Base-by-base conservation (phyloP, 148 eudicot species). In the Camellia sinensis region DNA sequence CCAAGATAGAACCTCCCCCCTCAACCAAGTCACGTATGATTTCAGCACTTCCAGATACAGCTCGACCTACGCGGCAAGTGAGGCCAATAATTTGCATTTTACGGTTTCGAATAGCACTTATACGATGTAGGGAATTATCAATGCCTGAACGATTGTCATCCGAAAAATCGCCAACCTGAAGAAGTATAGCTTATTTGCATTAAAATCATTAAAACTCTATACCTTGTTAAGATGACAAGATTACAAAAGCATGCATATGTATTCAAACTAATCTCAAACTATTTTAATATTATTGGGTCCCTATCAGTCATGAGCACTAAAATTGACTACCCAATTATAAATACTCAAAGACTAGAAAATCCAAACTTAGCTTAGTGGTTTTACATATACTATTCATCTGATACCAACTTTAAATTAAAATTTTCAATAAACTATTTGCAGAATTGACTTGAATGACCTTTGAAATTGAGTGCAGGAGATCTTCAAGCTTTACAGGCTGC, bases 91-190 rank as follows among this genome's bases (percentile, higher is more conserved):
- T 86, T 82, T 96, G 95, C 92, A 87, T 69, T 88, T 96, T 96
- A 77, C 99, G 94, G 80, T 93, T 96, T 66, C 99, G 88, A 78
- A 96, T 96, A 80, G 99, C 99, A 85, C 99, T 96, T 84, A 96
- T 93, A 17, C 99, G 97, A 80, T 96, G 99, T 72, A 96, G 84
- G n/a, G 98, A 96, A 84, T 82, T 92, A 83, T 96, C 86, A 71
- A 96, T 92, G 44, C 99, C 99, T 6, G 99, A 92, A 67, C 99
- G 91, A 74, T 96, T 96, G 84, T 96, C 99, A 91, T 92, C 99
- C 4, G 99, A 93, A 84, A 96, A 96, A 48, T 96, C 99, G 75
- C 99, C 98, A 77, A 96, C 99, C 99, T 95, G 82, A 83, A 89
- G 63, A 84, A 87, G 78, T 81, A 65, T 88, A 83, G 67, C 57